A percentile compares a stretch with the other conserved stretches of the same genome.
Conservation (phyloP, 2,329 filamentous ascomycete genomes). For the Amesomyces nigricolor region DNA sequence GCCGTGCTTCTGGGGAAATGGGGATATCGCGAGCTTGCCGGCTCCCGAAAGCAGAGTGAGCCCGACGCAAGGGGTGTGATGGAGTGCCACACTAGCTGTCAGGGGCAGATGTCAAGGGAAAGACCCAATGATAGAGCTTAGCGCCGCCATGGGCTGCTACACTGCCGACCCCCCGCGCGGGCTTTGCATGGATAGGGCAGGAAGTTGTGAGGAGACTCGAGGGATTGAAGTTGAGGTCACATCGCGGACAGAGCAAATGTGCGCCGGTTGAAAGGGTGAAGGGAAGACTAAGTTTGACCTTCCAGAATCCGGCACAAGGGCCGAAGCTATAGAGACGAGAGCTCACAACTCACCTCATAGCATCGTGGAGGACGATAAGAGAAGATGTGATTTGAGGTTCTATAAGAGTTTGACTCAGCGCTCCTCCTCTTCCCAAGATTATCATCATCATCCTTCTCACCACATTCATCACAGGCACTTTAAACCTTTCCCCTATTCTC, state of each 20-base stretch:
- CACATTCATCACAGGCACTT: background rate
- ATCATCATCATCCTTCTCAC: background rate
- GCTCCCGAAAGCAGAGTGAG: too few relatives aligned
- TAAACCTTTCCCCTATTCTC: background rate
- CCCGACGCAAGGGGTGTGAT: too few relatives aligned
- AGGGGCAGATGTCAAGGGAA: too few relatives aligned
- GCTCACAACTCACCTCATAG: background rate
- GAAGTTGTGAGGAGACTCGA: background rate
- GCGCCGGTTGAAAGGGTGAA: background rate
- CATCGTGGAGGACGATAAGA: background rate
- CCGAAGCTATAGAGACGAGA: background rate
- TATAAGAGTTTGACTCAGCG: background rate
- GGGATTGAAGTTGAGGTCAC: background rate
- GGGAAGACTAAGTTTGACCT: conserved; percentile 5
- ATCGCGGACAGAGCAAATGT: conserved; percentile 9
- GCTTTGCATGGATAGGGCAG: conserved; percentile 18
- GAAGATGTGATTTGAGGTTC: background rate
- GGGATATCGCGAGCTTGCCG: too few relatives aligned
- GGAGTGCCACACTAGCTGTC: too few relatives aligned
- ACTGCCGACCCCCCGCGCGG: background rate
- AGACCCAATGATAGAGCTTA: too few relatives aligned
- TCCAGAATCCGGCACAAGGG: conserved; percentile 11
- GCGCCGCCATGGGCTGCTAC: too few relatives aligned
- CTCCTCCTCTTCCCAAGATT: background rate
- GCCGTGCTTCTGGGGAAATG: too few relatives aligned